Conservation (phyloP, 148 eudicot species). For the Rhododendron molle region DNA sequence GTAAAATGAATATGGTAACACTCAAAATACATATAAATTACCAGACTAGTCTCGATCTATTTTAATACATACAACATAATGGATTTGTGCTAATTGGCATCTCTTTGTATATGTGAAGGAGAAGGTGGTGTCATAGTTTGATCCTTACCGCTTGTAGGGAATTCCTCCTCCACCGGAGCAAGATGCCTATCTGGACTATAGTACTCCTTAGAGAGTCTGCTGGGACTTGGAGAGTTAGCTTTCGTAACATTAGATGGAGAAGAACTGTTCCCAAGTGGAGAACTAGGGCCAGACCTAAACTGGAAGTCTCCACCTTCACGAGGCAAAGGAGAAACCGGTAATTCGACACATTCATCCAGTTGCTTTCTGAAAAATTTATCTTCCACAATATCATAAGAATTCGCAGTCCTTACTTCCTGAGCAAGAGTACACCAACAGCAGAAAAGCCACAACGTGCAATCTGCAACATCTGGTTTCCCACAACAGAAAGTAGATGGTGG, state of each 20-base stretch:
- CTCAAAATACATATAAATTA: conserved; percentile 2
- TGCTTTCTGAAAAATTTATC: conserved; percentile 54
- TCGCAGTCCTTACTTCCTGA: conserved; percentile 89
- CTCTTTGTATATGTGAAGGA: conserved; percentile 28
- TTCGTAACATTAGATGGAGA: conserved; percentile 19
- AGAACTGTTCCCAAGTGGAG: conserved; percentile 34
- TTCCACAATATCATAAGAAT: conserved; percentile 64
- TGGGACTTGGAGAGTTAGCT: conserved; percentile 34
- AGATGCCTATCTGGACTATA: conserved; percentile 25
- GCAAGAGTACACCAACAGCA: conserved; percentile 99
- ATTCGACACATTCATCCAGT: conserved; percentile 22
- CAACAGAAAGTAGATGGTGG: conserved; percentile 63
- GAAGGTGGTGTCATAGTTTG: conserved; percentile 36
- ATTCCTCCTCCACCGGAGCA: conserved; percentile 29
- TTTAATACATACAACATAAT: neutral
- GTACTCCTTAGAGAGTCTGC: conserved; percentile 27
- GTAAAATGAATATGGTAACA: conserved; percentile 1
- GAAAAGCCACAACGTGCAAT: conserved; percentile 75
- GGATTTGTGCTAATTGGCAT: conserved; percentile 11
- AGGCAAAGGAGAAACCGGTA: conserved; percentile 33
- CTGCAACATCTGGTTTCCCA: conserved; percentile 58
- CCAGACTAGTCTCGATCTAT: neutral
- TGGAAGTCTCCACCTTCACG: conserved; percentile 36
- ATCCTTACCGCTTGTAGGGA: conserved; percentile 9
- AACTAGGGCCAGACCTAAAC: conserved; percentile 39